Evolutionary conservation across 768 basidiomycete species (phyloP).

Genomic region (Hirschioporus abietinus): DNA sequence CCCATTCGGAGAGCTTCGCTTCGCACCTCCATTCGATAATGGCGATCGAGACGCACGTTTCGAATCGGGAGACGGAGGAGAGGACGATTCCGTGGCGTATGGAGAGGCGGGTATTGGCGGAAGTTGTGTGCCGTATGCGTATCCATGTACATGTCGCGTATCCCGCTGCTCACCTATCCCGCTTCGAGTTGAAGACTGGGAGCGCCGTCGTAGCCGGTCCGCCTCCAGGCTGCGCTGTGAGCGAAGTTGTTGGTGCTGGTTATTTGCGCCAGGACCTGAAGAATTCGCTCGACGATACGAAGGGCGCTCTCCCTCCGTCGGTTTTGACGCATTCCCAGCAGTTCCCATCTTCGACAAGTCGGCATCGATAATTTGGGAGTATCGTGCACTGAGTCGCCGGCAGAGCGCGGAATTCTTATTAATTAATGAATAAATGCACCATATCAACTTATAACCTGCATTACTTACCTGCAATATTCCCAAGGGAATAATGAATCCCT

Average conservation of each 20-base stretch:
- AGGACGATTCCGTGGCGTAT: conserved; percentile 55
- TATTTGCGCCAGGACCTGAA: not conserved
- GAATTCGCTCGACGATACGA: not conserved
- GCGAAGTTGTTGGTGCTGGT: not conserved
- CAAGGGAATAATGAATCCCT: conserved; percentile 86
- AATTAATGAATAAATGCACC: not conserved
- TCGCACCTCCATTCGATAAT: conserved; percentile 12
- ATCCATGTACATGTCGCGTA: conserved; percentile 20
- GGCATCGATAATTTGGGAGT: not conserved
- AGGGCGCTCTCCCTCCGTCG: not conserved
- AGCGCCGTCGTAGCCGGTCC: conserved; percentile 20
- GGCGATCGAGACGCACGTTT: conserved; percentile 24
- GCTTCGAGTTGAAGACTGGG: conserved; percentile 28
- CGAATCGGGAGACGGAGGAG: conserved; percentile 49
- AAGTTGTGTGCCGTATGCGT: conserved; percentile 24
- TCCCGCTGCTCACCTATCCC: conserved; percentile 27
- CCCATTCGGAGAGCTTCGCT: conserved; percentile 23
- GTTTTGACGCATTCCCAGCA: not conserved
- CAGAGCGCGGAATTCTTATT: conserved; percentile 65
- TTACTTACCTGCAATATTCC: conserved; percentile 72
- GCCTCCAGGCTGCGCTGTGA: conserved; percentile 11
- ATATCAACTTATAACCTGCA: not conserved
- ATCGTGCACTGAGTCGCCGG: conserved; percentile 49
- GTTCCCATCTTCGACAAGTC: not conserved
- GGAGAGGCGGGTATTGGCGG: conserved; percentile 48